Evolutionary conservation across 2,329 filamentous ascomycete species (phyloP), one percentile per base, ranked within the genome.

Genomic region (Fusarium coffeatum): DNA sequence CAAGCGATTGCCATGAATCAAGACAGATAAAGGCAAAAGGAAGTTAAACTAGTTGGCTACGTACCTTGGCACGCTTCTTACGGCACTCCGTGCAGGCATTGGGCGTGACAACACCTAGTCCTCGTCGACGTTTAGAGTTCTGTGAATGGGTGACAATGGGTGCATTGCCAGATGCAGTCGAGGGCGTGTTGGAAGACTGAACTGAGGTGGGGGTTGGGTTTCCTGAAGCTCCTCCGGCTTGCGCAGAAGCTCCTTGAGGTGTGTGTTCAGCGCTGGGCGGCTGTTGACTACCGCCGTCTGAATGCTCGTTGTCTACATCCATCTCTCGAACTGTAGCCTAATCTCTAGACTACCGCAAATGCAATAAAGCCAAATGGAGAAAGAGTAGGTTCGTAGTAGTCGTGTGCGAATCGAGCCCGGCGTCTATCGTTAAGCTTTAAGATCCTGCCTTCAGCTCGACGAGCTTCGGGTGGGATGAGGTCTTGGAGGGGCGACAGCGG

Each of bases 21-120:
- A 18, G 50, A 27, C 22, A 22, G 25, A n/a, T 9, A 9, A 50
- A 34, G 23, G 25, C 20, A 53, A 40, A 12, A 45, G 3, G 3
- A 25, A 55, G 27, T 30, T n/a, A 40, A 49, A 23, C 22, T n/a
- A 48, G 54, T 41, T 45, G 40, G 20, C 37, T 47, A 66, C 71
- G 34, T 79, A 87, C 86, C 83, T 89, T 89, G 71, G 87, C 86
- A 60, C 87, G 86, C 77, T 88, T 89, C 79, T 88, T 89, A 57
- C 87, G 84, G 72, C 87, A 89, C 74, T 89, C 87, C 20, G 85
- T 88, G 74, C 87, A 89, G 25, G 87, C 87, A 77, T 88, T 89
- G 43, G 86, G 85, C 7, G 87, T 89, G 15, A 89, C 86, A 2
- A 88, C 78, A 20, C 87, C 87, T 6, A 87, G 73, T 3, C 87